Conservation (phyloP, 2,329 filamentous ascomycete genomes). For the Cordyceps javanica region DNA sequence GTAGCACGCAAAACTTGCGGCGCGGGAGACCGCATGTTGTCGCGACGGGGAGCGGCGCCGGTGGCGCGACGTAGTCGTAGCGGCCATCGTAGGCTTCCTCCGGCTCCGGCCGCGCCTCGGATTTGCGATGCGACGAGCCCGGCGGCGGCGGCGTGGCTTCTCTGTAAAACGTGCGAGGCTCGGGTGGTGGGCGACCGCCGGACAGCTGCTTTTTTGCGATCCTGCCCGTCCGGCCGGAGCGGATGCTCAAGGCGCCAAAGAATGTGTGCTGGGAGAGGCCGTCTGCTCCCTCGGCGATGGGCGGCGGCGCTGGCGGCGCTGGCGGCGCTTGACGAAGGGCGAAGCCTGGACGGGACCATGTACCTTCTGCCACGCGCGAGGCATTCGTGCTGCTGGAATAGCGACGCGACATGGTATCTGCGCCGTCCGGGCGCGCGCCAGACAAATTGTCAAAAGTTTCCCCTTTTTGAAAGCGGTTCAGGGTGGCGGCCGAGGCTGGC, state of each 20-base stretch:
- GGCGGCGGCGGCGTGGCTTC: slow-evolving; percentile 33
- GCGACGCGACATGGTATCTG: neutral
- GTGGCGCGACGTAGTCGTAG: slow-evolving; percentile 20
- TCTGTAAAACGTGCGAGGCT: slow-evolving; percentile 33
- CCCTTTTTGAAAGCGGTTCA: too few relatives aligned
- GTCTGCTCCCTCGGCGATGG: neutral
- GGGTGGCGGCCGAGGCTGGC: too few relatives aligned
- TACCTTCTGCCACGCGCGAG: slow-evolving; percentile 2
- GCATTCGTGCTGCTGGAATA: slow-evolving; percentile 8
- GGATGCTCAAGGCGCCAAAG: neutral
- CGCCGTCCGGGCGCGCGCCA: neutral
- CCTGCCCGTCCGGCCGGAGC: neutral
- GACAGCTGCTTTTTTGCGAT: slow-evolving; percentile 15
- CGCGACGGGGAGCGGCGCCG: slow-evolving; percentile 19
- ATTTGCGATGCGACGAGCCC: slow-evolving; percentile 16
- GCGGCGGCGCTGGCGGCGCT: too few relatives aligned
- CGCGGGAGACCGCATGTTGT: slow-evolving; percentile 22
- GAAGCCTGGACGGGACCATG: neutral
- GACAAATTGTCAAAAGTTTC: neutral
- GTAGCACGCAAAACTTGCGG: slow-evolving; percentile 31
- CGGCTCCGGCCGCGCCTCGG: slow-evolving; percentile 9
- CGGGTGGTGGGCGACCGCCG: neutral
- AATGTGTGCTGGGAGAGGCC: neutral
- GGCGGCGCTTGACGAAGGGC: too few relatives aligned
- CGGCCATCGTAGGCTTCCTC: slow-evolving; percentile 18